Evolutionary conservation across 768 basidiomycete genomes (phyloP).

Genomic region (Tephrocybe sp.): DNA sequence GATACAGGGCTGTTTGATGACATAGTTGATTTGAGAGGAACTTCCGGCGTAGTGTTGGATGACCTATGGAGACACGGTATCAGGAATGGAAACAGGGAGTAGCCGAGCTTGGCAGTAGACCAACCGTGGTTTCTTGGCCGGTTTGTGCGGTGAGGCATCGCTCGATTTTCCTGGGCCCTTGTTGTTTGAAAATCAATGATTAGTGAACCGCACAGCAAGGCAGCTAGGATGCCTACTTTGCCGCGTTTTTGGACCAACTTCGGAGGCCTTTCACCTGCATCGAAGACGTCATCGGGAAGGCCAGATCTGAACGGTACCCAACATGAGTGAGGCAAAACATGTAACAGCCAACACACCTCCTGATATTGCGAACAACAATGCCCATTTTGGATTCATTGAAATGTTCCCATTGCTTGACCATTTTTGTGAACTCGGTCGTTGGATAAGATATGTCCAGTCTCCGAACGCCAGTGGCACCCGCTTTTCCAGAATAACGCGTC

Average conservation of each 20-base stretch:
- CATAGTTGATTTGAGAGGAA: constrained; percentile 38
- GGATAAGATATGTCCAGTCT: constrained; percentile 96
- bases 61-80: constrained; percentile 38
- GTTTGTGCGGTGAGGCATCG: constrained; percentile 63
- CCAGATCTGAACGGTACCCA: constrained; percentile 45
- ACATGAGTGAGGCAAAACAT: constrained; percentile 1
- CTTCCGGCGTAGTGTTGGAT: constrained; percentile 35
- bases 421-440: constrained; percentile 90
- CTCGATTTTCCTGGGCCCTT: constrained; percentile 63
- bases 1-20: constrained; percentile 31
- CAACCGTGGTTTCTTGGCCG: constrained; percentile 83
- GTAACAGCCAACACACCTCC: constrained; percentile 52
- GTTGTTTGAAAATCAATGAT: constrained; percentile 13
- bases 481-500: constrained; percentile 36
- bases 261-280: constrained; percentile 74
- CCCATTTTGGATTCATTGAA: constrained; percentile 93
- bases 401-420: constrained; percentile 94
- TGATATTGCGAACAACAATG: constrained; percentile 90
- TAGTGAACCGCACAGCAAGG: constrained; percentile 1
- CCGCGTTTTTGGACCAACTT: constrained; percentile 71
- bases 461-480: constrained; percentile 72
- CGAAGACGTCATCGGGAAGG: constrained; percentile 82
- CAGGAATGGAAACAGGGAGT: constrained; percentile 25
- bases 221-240: constrained; percentile 43
- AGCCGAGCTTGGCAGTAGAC: constrained; percentile 32